Evolutionary conservation across 495 filamentous ascomycete genomes (phyloP), one percentile per base, ranked within the genome.

Genomic region (Letharia columbiana): DNA sequence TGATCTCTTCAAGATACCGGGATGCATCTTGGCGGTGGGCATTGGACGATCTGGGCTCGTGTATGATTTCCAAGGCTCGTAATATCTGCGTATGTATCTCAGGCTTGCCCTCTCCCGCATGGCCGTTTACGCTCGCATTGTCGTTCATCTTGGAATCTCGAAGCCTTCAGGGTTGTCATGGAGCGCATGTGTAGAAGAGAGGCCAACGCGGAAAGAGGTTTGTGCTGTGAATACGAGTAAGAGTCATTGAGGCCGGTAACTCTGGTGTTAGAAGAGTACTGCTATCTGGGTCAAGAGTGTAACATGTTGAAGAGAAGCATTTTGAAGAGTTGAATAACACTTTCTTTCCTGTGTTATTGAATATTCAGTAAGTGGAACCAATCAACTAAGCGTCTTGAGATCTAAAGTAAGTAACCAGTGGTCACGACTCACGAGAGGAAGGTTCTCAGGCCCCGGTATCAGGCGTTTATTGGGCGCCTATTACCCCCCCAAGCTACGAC

Each of bases 11-110:
- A 65, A 99, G 86, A 74, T 89, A 96, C 11, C 81, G 71, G 62
- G 91, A 85, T 49, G 94, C 94, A 71, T 95, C 82, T 73, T 89
- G 84, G 59, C 94, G 92, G n/a, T 87, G 78, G 61, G 89, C 85
- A 77, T 96, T 96, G 61, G 87, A 80, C 35, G 91, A 92, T 62
- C 87, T 81, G 31, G 92, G 86, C 69, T 84, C 87, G 78, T 98
- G 91, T 62, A 96, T 87, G 66, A 93, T 84, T 58, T 92, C 82
- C 64, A 99, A 82, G 37, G 95, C 94, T 63, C 88, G 82, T 73
- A 91, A 83, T 62, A 98, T 92, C 71, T 81, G 83, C 12, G 80
- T 37, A 39, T 70, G 41, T 39, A 52, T 52, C 28, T 68, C 66
- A 31, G 62, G 40, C 42, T 62, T 41, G n/a, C 52, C 56, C 41